These are phyloP conservation scores for Fraxinus excelsior DNA, from an alignment of 257 asterid species.

Conservation along the genomic window DNA sequence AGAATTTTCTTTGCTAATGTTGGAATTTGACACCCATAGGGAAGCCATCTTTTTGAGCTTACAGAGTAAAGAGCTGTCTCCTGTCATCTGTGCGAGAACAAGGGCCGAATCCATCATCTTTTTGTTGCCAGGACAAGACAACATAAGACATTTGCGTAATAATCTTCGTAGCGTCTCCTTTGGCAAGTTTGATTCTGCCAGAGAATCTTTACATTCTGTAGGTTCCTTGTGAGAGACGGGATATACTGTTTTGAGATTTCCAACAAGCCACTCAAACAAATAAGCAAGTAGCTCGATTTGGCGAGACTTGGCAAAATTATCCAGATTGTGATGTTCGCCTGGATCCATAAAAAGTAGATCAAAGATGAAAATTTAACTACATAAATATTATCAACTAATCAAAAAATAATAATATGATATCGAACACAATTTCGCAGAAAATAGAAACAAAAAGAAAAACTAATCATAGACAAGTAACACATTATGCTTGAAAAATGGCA, in stretches of 20 bases:
- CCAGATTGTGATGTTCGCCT: slow-evolving; percentile 44
- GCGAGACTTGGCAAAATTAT: slow-evolving; percentile 28
- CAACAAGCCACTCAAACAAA: slow-evolving; percentile 60
- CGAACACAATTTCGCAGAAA: too few relatives aligned
- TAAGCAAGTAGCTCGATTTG: slow-evolving; percentile 38
- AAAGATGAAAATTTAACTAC: neutral
- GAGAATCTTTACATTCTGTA: slow-evolving; percentile 39
- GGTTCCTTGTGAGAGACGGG: slow-evolving; percentile 31
- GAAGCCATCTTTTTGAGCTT: slow-evolving; percentile 63
- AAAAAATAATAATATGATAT: neutral
- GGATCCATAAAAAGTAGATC: slow-evolving; percentile 24
- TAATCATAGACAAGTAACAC: neutral
- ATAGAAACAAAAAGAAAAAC: neutral
- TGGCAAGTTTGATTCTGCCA: slow-evolving; percentile 30
- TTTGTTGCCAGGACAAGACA: slow-evolving; percentile 47
- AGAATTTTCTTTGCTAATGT: slow-evolving; percentile 22
- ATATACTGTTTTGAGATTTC: slow-evolving; percentile 41
- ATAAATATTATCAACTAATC: neutral
- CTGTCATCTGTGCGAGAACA: slow-evolving; percentile 52
- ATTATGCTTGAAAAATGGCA: neutral
- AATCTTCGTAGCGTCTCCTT: slow-evolving; percentile 43
- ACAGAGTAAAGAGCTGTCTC: slow-evolving; percentile 44
- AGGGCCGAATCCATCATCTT: slow-evolving; percentile 47
- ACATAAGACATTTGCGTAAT: slow-evolving; percentile 59
- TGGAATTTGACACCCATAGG: slow-evolving; percentile 27